A percentile compares a stretch with the other conserved stretches of the same genome.
Conservation (phyloP, 1,284 basidiomycete genomes). For the Leccinum pachyderme region DNA sequence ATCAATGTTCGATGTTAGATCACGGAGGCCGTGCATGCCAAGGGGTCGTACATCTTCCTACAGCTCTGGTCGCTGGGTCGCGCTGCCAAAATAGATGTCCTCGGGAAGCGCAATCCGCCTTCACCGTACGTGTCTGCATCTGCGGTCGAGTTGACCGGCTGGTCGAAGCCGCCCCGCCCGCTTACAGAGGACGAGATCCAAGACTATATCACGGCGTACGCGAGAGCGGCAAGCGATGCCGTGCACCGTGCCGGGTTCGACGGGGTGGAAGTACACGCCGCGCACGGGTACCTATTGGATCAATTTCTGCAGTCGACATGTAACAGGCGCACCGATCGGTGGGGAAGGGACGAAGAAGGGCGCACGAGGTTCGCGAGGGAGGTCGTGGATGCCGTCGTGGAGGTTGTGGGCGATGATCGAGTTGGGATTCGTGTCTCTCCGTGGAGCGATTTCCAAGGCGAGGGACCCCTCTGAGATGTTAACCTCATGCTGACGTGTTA, state of each 20-base stretch:
- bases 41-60: conserved; percentile 38
- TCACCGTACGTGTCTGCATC: conserved; percentile 41
- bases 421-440: conserved; percentile 55
- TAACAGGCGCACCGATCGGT: conserved; percentile 51
- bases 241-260: conserved; percentile 25
- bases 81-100: conserved; percentile 21
- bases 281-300: conserved; percentile 26
- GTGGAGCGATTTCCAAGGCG: conserved; percentile 42
- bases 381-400: conserved; percentile 31
- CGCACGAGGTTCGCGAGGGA: conserved; percentile 43
- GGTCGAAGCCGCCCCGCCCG: conserved; percentile 20
- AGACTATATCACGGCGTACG: conserved; percentile 23
- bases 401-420: conserved; percentile 35
- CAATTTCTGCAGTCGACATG: conserved; percentile 30
- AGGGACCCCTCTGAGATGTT: neutral
- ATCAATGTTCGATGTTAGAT: conserved; percentile 15
- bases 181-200: conserved; percentile 35
- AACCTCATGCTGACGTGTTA: neutral
- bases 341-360: conserved; percentile 53
- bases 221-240: conserved; percentile 24
- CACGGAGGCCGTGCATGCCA: conserved; percentile 41
- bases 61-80: conserved; percentile 48
- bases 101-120: conserved; percentile 24
- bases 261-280: conserved; percentile 26
- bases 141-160: conserved; percentile 35